Base-by-base conservation (phyloP, 495 filamentous ascomycete genomes). In the Venustampulla echinocandica region DNA sequence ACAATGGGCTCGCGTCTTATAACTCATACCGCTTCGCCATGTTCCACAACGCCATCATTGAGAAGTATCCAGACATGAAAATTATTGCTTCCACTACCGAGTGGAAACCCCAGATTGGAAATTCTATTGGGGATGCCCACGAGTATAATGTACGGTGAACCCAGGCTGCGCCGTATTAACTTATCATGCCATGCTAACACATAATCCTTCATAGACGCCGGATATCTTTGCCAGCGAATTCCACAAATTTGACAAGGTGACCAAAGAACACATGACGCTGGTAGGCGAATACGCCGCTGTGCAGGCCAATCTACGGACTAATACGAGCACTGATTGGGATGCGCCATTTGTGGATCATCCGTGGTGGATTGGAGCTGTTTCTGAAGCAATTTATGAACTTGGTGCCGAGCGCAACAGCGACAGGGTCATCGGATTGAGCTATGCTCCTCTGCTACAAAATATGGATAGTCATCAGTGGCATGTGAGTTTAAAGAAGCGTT, bases 321-420 rank as follows among this genome's bases (percentile, higher is more conserved):
- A 6, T 53, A 44, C 1, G 55, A 65, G 49, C 10, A 32, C 27
- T 1, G 25, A 56, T 22, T 56, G 54, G 54, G 66, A 13, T 56
- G 53, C 11, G 40, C 51, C 34, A 40, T 48, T 38, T 47, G 36
- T 36, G 49, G 49, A 23, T 45, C 46, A 28, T 34, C 56, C 35
- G 33, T 55, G 47, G 53, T 62, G 59, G 53, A 40, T 30, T 20
- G 67, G 30, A 64, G 68, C 67, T 30, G 73, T 75, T 23, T 61
- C 61, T 11, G 76, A 82, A 53, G 73, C 74, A 0, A 65, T 79
- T 9, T 79, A 69, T 43, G 67, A 76, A 55, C 67, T 81, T 30
- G 76, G 74, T 5, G 61, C 69, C 11, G 76, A 82, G 61, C 56
- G 74, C 30, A 80, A 81, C 55, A 67, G 71, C 9, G 72, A 80